phyloP scores from a whole-genome alignment of 305 asterid species.

The Euphrasia arctica region DNA sequence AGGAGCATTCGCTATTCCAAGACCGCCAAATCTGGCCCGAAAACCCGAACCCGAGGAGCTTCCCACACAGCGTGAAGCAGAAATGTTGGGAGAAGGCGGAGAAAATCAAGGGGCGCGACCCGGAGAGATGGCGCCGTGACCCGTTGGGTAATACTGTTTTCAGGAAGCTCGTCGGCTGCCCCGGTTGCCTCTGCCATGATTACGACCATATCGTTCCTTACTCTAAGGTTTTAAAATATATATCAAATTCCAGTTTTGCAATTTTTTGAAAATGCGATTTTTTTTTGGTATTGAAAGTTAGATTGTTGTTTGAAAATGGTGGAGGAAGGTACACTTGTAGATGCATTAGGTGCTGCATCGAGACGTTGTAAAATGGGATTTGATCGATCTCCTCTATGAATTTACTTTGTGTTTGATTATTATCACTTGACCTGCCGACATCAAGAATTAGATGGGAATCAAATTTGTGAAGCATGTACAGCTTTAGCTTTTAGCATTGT shows the following conservation, averaged over 20 bases:
- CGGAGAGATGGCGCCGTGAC: conserved; percentile 94
- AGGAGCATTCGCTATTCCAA: conserved; percentile 48
- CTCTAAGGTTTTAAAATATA: conserved; percentile 58
- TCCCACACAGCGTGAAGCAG: conserved; percentile 80
- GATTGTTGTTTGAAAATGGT: conserved; percentile 9
- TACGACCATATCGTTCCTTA: conserved; percentile 96
- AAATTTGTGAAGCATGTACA: not conserved
- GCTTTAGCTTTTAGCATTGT: not conserved
- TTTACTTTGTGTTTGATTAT: conserved; percentile 11
- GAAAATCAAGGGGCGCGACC: conserved; percentile 84
- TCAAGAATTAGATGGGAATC: conserved; percentile 6
- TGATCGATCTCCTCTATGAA: not conserved
- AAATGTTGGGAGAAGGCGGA: conserved; percentile 96
- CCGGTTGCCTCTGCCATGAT: conserved; percentile 97
- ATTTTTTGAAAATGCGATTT: not conserved
- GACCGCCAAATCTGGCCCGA: conserved; percentile 42
- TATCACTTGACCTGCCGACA: not conserved
- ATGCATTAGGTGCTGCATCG: conserved; percentile 10
- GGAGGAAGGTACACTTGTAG: not conserved
- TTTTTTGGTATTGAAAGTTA: not conserved
- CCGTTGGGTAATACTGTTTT: conserved; percentile 68
- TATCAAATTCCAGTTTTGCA: not conserved
- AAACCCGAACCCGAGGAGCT: conserved; percentile 73
- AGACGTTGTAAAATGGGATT: conserved; percentile 9
- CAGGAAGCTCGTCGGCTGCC: conserved; percentile 94